These are phyloP conservation scores for Neocatenulostroma microsporum DNA, from an alignment of 2,329 filamentous ascomycete species.

Conservation along the genomic window DNA sequence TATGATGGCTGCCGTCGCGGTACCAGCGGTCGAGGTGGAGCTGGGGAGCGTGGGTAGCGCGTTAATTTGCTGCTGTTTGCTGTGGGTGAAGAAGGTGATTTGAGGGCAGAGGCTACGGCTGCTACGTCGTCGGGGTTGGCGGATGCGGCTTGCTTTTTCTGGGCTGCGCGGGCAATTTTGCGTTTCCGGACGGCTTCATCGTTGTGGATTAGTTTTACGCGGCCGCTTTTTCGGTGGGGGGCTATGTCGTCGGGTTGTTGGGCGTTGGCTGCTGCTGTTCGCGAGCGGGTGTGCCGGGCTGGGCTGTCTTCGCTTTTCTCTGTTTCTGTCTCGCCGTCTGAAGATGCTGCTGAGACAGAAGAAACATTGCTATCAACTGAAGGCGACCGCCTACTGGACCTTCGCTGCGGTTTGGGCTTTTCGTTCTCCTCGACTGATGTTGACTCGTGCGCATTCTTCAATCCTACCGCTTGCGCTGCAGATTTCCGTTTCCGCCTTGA, in stretches of 20 bases:
- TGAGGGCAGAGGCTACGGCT: constrained; percentile 64
- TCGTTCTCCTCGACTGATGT: constrained; percentile 27
- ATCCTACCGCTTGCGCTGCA: constrained; percentile 21
- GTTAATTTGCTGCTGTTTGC: constrained; percentile 54
- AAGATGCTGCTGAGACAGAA: constrained; percentile 56
- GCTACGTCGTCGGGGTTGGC: constrained; percentile 32
- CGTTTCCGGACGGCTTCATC: constrained; percentile 68
- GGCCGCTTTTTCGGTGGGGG: constrained; percentile 69
- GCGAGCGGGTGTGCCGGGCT: constrained; percentile 5
- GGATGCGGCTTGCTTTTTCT: constrained; percentile 6
- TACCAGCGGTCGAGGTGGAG: constrained; percentile 81
- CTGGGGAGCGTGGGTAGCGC: constrained; percentile 82
- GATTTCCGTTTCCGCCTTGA: constrained; percentile 31
- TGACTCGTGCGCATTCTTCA: constrained; percentile 24
- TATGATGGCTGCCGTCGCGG: constrained; percentile 87
- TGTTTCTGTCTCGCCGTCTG: constrained; percentile 60
- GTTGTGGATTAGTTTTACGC: constrained; percentile 80
- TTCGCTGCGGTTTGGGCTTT: constrained; percentile 18
- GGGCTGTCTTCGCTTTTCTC: constrained; percentile 49
- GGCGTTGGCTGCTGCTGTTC: constrained; percentile 35
- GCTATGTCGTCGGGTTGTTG: constrained; percentile 49
- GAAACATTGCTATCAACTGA: constrained; percentile 31
- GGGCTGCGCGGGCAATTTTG: constrained; percentile 55
- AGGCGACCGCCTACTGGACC: constrained; percentile 33
- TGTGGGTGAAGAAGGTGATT: constrained; percentile 83